phyloP scores from a whole-genome alignment of 768 basidiomycete genomes.

The Naganishia antarctica region DNA sequence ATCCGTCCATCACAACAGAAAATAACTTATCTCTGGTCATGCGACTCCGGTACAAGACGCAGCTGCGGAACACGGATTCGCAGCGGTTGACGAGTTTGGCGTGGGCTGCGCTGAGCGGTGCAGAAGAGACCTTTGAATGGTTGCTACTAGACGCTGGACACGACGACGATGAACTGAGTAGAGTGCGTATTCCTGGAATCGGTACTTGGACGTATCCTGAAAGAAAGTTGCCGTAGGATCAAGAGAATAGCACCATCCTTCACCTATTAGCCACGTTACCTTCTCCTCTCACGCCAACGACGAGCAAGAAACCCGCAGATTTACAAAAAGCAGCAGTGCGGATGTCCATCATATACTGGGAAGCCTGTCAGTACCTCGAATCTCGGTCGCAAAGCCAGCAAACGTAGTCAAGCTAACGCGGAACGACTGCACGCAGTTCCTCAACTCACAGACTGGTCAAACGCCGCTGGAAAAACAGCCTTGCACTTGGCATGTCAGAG shows the following conservation, averaged over 20 bases:
- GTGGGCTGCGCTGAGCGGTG: constrained; percentile 82
- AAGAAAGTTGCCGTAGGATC: constrained; percentile 58
- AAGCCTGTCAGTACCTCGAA: constrained; percentile 20
- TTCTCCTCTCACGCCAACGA: constrained; percentile 51
- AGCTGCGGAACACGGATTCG: constrained; percentile 86
- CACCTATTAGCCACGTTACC: constrained; percentile 84
- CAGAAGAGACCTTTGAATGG: constrained; percentile 90
- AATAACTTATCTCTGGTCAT: constrained; percentile 91
- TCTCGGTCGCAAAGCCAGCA: too few species aligned
- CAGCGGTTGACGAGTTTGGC: constrained; percentile 79
- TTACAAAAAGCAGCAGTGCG: constrained; percentile 22
- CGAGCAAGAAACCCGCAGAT: constrained; percentile 8
- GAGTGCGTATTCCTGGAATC: constrained; percentile 55
- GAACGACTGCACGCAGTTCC: too few species aligned
- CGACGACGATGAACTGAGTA: constrained; percentile 86
- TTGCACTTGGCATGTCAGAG: constrained; percentile 80
- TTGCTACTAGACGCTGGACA: constrained; percentile 71
- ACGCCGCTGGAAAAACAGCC: constrained; percentile 80
- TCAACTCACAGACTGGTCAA: constrained; percentile 86
- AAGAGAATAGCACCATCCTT: constrained; percentile 85
- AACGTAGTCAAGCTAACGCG: too few species aligned
- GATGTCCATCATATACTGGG: constrained; percentile 24
- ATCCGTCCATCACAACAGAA: constrained; percentile 55
- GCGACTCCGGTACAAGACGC: constrained; percentile 66
- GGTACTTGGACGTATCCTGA: not conserved